A percentile compares a stretch with the other conserved stretches of the same genome.
Conservation (phyloP, 305 asterid genomes). For the Fraxinus xanthoxyloides region DNA sequence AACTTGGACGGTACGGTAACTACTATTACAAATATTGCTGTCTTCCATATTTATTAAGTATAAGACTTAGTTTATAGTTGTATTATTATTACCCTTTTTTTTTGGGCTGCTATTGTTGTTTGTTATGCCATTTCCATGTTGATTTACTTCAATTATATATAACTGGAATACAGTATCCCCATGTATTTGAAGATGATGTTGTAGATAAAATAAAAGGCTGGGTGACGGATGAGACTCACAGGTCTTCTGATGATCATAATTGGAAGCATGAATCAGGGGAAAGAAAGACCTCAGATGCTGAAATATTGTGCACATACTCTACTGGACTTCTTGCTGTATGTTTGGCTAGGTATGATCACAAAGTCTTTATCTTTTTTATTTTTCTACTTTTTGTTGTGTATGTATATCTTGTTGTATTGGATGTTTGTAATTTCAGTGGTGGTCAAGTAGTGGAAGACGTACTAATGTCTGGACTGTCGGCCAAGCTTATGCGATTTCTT, state of each 20-base stretch:
- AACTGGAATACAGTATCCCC: slow-evolving; percentile 73
- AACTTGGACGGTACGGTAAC: slow-evolving; percentile 70
- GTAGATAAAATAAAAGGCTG: slow-evolving; percentile 76
- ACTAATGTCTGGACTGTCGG: slow-evolving; percentile 82
- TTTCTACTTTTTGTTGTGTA: slow-evolving; percentile 20
- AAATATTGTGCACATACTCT: slow-evolving; percentile 79
- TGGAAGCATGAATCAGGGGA: slow-evolving; percentile 69
- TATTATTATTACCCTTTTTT: not conserved
- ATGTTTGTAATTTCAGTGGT: slow-evolving; percentile 49
- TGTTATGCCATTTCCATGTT: not conserved
- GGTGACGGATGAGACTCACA: slow-evolving; percentile 75
- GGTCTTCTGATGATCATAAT: slow-evolving; percentile 58
- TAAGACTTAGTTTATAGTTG: not conserved
- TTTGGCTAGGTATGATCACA: slow-evolving; percentile 60
- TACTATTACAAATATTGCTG: not conserved
- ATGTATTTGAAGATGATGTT: slow-evolving; percentile 85
- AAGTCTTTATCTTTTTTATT: not conserved
- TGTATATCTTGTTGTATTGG: not conserved
- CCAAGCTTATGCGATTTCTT: slow-evolving; percentile 85
- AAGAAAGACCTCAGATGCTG: slow-evolving; percentile 63
- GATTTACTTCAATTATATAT: slow-evolving; percentile 22
- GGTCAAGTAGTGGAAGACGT: slow-evolving; percentile 96
- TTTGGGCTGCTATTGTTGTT: not conserved
- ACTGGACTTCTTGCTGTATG: slow-evolving; percentile 93
- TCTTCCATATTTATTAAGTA: not conserved